Evolutionary conservation across 441 rosid genomes (phyloP), one percentile per base, ranked within the genome.

Genomic region (Flueggea neowawraea): DNA sequence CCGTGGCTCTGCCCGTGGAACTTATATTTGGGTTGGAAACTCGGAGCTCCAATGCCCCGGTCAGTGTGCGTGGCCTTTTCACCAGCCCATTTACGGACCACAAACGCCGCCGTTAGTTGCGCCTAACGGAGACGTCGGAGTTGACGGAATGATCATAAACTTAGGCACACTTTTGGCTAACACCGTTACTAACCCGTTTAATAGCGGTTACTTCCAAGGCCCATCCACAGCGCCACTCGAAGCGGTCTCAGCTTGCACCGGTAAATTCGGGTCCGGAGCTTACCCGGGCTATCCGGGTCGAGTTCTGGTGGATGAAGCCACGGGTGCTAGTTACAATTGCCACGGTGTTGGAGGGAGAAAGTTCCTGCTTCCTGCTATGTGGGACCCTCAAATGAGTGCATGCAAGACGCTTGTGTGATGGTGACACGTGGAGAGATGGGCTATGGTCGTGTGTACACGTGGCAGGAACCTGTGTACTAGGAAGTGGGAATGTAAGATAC

Each of bases 141-240:
- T n/a, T n/a, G n/a, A n/a, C n/a, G n/a, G n/a, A n/a, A n/a, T n/a
- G n/a, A n/a, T n/a, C n/a, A n/a, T n/a, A n/a, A n/a, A n/a, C n/a
- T n/a, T n/a, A n/a, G n/a, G n/a, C n/a, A n/a, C n/a, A n/a, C n/a
- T n/a, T n/a, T n/a, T n/a, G n/a, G n/a, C n/a, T n/a, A n/a, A n/a
- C n/a, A n/a, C n/a, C n/a, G n/a, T n/a, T n/a, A n/a, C n/a, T n/a
- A n/a, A n/a, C n/a, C n/a, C n/a, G n/a, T n/a, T n/a, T n/a, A n/a
- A n/a, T n/a, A n/a, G n/a, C n/a, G n/a, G n/a, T n/a, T n/a, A n/a
- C n/a, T n/a, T n/a, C n/a, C n/a, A n/a, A n/a, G n/a, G n/a, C n/a
- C n/a, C n/a, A n/a, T n/a, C n/a, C n/a, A n/a, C n/a, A n/a, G 96
- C 97, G 0, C 96, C 98, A 7, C 62, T 92, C 1, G 98, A 92